Percentiles rank a stretch among this genome's conserved stretches.
Evolutionary conservation across 495 filamentous ascomycete species (phyloP).

Genomic region (Neurospora terricola): DNA sequence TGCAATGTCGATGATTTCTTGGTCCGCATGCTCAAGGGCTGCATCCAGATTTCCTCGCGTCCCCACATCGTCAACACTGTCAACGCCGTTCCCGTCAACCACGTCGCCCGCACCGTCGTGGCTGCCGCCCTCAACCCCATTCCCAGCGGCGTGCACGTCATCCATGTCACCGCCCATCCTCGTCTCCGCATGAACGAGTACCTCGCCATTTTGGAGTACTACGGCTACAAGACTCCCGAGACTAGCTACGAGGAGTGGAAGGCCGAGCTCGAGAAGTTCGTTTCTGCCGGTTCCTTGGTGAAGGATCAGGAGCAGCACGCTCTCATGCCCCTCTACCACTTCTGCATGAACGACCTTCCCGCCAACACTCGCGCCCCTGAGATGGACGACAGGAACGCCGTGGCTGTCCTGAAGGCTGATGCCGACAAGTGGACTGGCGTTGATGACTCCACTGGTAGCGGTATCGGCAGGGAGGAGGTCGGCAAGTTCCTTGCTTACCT

Average conservation of each 20-base stretch:
- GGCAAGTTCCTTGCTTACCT: constrained; percentile 68
- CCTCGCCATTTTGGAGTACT: constrained; percentile 57
- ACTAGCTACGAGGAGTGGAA: constrained; percentile 52
- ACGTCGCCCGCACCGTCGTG: constrained; percentile 71
- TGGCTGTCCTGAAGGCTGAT: constrained; percentile 50
- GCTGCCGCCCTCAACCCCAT: constrained; percentile 56
- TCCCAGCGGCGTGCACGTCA: constrained; percentile 48
- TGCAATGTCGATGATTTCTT: constrained; percentile 90
- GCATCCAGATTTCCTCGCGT: constrained; percentile 62
- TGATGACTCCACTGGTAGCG: constrained; percentile 51
- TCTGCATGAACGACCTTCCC: constrained; percentile 71
- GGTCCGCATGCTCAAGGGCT: constrained; percentile 80
- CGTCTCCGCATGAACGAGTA: constrained; percentile 72
- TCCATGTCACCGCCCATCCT: constrained; percentile 62
- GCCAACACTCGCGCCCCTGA: constrained; percentile 69
- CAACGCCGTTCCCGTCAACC: constrained; percentile 82
- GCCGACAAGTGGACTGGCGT: constrained; percentile 48
- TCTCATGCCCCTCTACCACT: constrained; percentile 81
- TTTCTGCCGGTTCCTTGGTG: constrained; percentile 39
- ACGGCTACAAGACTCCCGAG: constrained; percentile 67
- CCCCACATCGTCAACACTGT: constrained; percentile 80
- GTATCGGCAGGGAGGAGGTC: constrained; percentile 57
- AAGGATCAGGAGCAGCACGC: constrained; percentile 56
- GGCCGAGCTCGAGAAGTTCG: constrained; percentile 50
- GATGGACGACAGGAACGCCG: constrained; percentile 67